Evolutionary conservation across 495 filamentous ascomycete species (phyloP), one percentile per base, ranked within the genome.

Genomic region (Aspergillus diversus): DNA sequence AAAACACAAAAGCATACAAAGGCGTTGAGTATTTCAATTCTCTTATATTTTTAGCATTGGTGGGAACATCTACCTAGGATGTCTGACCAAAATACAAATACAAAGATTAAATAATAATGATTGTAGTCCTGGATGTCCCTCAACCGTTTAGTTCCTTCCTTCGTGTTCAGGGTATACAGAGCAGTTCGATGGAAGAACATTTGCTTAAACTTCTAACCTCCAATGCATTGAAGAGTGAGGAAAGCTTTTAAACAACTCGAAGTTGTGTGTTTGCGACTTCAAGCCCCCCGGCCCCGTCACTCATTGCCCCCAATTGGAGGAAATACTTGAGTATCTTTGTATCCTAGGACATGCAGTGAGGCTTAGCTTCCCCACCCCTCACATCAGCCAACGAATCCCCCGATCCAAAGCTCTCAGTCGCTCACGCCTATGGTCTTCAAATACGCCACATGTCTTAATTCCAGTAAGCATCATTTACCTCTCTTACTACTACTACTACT

Each of bases 21-120:
- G 66, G 62, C 66, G 66, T 68, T 63, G 47, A n/a, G 33, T 61
- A 27, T 27, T 27, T 27, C 21, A 27, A 27, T 43, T 53, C 55
- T 31, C 8, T 43, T 43, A 15, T 43, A 43, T 43, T 31, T 31
- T 51, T 33, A 47, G 42, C 43, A 58, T 57, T 49, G 49, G 39
- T 57, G 12, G 39, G 39, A 15, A 13, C 39, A 52, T 64, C 50
- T 59, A 59, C 12, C 5, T 59, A 59, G 50, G 52, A 55, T 59
- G 48, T 53, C 39, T 43, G n/a, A 53, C 13, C 31, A 27, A 48
- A 49, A 27, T 27, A 27, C 21, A 27, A 27, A 27, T 27, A 27
- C 21, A 27, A 27, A 27, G 21, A 27, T 27, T 8, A 56, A 43
- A 43, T 43, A 43, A 43, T 2, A 27, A 2, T 27, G 21, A 27